These are phyloP conservation scores for Astrothelium macrocarpum DNA, from an alignment of 495 filamentous ascomycete species.

Conservation along the genomic window DNA sequence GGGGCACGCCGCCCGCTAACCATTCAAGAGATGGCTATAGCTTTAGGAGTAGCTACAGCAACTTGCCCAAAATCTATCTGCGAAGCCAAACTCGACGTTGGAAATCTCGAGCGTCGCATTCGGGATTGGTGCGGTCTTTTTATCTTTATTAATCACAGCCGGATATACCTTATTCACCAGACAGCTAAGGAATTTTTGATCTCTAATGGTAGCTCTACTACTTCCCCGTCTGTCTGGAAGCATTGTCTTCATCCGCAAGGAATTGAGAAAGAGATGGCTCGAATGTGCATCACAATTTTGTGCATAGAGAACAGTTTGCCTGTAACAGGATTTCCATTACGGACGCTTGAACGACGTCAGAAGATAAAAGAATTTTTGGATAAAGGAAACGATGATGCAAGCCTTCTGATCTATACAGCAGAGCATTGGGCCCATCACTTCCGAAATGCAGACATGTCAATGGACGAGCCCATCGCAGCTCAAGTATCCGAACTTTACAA, in stretches of 20 bases:
- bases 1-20: neutral
- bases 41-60: neutral
- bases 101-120: neutral
- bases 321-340: neutral
- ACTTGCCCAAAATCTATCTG: neutral
- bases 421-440: neutral
- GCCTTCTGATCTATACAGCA: neutral
- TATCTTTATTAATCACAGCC: neutral
- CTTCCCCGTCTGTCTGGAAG: neutral
- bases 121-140: neutral
- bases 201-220: neutral
- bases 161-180: conserved; percentile 5
- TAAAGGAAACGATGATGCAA: neutral
- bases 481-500: neutral
- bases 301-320: neutral
- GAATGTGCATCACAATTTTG: neutral
- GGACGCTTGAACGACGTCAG: neutral
- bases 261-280: neutral
- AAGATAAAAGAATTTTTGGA: neutral
- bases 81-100: neutral
- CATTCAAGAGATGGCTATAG: neutral
- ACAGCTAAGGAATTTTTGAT: conserved; percentile 9
- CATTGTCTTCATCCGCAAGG: neutral
- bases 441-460: neutral
- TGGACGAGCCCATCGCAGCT: neutral